A percentile compares a stretch with the other conserved stretches of the same genome.
Evolutionary conservation across 148 eudicot genomes (phyloP).

Genomic region (Vaccinium macrocarpon): DNA sequence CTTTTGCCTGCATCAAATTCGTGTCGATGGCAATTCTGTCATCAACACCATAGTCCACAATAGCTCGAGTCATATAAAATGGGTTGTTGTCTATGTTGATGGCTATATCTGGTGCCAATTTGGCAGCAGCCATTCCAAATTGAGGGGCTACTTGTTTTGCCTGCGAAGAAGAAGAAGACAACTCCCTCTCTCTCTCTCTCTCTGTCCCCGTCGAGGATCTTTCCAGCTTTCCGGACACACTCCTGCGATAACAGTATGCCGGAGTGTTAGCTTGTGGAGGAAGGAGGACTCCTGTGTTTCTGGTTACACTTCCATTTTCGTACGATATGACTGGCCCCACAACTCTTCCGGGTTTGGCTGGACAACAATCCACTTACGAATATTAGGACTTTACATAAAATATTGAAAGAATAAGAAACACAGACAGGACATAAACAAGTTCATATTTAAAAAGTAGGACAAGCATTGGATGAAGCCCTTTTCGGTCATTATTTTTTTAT

Average conservation of each 20-base stretch:
- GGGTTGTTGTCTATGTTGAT: constrained; percentile 46
- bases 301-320: constrained; percentile 28
- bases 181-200: constrained; percentile 15
- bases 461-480: background rate
- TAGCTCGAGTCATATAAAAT: constrained; percentile 36
- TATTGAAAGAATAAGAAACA: background rate
- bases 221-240: constrained; percentile 26
- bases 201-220: constrained; percentile 16
- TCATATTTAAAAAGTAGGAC: background rate
- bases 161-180: constrained; percentile 19
- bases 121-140: constrained; percentile 24
- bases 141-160: constrained; percentile 28
- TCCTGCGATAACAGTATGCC: constrained; percentile 28
- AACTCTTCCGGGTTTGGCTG: constrained; percentile 45
- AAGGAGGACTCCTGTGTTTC: constrained; percentile 19
- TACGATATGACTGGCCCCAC: constrained; percentile 34
- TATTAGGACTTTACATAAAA: background rate
- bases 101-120: constrained; percentile 39
- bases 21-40: constrained; percentile 34
- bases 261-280: constrained; percentile 27
- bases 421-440: background rate
- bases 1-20: constrained; percentile 40
- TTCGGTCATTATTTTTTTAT: too few species aligned
- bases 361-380: background rate
- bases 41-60: constrained; percentile 28